Conservation (phyloP, 1,284 basidiomycete genomes). For the Cutaneotrichosporon curvatum region DNA sequence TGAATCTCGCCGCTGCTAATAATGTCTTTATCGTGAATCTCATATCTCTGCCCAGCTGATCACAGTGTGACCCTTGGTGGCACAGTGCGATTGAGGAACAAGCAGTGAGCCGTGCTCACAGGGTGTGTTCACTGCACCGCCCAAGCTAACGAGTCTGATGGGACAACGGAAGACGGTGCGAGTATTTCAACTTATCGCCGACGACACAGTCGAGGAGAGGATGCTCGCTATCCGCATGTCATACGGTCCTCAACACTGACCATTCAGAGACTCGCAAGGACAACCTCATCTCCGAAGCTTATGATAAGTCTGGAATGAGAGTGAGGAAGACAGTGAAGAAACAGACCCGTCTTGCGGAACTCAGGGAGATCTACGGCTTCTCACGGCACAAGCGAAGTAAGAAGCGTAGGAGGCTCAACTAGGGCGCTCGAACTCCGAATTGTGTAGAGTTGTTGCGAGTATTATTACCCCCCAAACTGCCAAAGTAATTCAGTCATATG, state of each 20-base stretch:
- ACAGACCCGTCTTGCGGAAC: conserved; percentile 37
- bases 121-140: conserved; percentile 42
- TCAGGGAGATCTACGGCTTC: conserved; percentile 36
- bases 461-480: too few relatives aligned
- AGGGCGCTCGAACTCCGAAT: too few relatives aligned
- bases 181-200: conserved; percentile 80
- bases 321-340: conserved; percentile 30
- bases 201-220: conserved; percentile 76
- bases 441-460: too few relatives aligned
- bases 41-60: conserved; percentile 33
- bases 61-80: conserved; percentile 57
- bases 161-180: conserved; percentile 73
- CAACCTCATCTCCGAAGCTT: conserved; percentile 32
- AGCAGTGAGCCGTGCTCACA: conserved; percentile 65
- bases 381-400: too few relatives aligned
- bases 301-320: conserved; percentile 30
- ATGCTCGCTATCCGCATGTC: conserved; percentile 67
- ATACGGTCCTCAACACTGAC: conserved; percentile 3
- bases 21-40: conserved; percentile 78
- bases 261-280: conserved; percentile 38
- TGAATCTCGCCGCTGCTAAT: conserved; percentile 83
- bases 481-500: too few relatives aligned
- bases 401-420: too few relatives aligned
- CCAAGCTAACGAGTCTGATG: conserved; percentile 48
- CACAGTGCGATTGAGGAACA: conserved; percentile 78